A percentile compares a stretch with the other conserved stretches of the same genome.
These are phyloP conservation scores for Ustilago lituana DNA, from an alignment of 1,284 basidiomycete species.

Conservation along the genomic window DNA sequence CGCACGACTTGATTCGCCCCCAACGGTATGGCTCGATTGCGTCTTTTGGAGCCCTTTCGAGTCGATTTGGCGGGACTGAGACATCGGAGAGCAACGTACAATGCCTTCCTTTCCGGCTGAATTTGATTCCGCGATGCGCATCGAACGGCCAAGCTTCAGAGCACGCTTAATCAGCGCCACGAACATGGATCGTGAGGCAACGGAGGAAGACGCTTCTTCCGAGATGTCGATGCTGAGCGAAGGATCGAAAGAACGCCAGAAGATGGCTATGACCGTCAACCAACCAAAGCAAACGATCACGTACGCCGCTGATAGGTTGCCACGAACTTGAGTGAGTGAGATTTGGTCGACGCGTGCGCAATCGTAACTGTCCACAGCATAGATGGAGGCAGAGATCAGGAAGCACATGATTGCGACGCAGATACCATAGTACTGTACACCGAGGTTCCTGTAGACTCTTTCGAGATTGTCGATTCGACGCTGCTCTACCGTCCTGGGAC, in stretches of 20 bases:
- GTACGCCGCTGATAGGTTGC: constrained; percentile 11
- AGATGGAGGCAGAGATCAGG: neutral
- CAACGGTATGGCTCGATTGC: too few relatives aligned
- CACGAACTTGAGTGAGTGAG: neutral
- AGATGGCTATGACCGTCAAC: constrained; percentile 14
- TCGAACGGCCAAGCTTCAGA: too few relatives aligned
- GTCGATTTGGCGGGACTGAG: too few relatives aligned
- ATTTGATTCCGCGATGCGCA: too few relatives aligned
- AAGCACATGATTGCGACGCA: constrained; percentile 20
- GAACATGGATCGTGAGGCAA: neutral
- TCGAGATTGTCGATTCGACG: constrained; percentile 18
- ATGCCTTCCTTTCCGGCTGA: too few relatives aligned
- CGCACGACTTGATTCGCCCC: too few relatives aligned
- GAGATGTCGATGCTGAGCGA: constrained; percentile 35
- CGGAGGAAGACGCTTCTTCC: constrained; percentile 5
- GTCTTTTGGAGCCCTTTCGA: too few relatives aligned
- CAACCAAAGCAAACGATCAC: constrained; percentile 8
- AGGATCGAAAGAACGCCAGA: constrained; percentile 36
- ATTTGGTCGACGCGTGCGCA: constrained; percentile 12
- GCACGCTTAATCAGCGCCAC: too few relatives aligned
- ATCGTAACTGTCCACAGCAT: constrained; percentile 3
- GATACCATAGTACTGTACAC: constrained; percentile 27
- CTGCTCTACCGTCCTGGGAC: neutral
- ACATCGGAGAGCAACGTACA: too few relatives aligned
- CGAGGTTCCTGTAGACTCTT: constrained; percentile 22